Conservation (phyloP, 345 rosid genomes). For the Rhizophora apiculata region DNA sequence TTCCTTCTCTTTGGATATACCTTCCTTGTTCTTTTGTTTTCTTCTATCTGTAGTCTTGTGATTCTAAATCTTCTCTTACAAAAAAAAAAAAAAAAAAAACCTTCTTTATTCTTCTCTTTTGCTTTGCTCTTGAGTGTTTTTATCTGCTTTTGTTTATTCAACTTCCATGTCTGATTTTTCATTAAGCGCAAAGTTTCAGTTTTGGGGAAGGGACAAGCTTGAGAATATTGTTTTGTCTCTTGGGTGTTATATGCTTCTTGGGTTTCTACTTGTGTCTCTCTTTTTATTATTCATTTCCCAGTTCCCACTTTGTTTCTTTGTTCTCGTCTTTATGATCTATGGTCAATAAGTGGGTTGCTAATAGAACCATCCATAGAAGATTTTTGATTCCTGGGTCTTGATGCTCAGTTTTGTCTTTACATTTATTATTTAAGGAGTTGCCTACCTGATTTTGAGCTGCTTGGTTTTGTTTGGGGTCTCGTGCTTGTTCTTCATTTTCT, state of each 20-base stretch:
- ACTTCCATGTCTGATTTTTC: conserved; percentile 21
- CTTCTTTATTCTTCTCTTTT: not conserved
- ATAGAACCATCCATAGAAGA: conserved; percentile 32
- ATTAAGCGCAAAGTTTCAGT: conserved; percentile 20
- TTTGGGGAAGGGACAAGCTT: conserved; percentile 44
- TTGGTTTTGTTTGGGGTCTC: conserved; percentile 20
- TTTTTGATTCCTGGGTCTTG: conserved; percentile 23
- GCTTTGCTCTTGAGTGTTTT: conserved; percentile 28
- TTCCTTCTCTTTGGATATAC: conserved; percentile 71
- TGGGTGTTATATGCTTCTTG: conserved; percentile 40
- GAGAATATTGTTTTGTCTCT: conserved; percentile 55
- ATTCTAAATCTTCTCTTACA: conserved; percentile 23
- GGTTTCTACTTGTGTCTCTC: conserved; percentile 10
- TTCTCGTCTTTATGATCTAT: conserved; percentile 19
- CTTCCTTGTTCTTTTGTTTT: conserved; percentile 45
- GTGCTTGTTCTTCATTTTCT: conserved; percentile 13
- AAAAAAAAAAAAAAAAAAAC: not conserved
- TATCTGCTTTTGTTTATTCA: conserved; percentile 55
- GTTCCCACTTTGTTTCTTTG: conserved; percentile 1
- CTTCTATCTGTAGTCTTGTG: conserved; percentile 26
- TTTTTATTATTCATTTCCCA: conserved; percentile 1
- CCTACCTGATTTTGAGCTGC: conserved; percentile 16
- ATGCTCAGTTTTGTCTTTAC: conserved; percentile 37
- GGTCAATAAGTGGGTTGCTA: conserved; percentile 25
- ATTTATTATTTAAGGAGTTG: conserved; percentile 22